These are phyloP conservation scores for Blastobotrys malaysiensis DNA, from an alignment of 1,139 yeast species.

Conservation along the genomic window DNA sequence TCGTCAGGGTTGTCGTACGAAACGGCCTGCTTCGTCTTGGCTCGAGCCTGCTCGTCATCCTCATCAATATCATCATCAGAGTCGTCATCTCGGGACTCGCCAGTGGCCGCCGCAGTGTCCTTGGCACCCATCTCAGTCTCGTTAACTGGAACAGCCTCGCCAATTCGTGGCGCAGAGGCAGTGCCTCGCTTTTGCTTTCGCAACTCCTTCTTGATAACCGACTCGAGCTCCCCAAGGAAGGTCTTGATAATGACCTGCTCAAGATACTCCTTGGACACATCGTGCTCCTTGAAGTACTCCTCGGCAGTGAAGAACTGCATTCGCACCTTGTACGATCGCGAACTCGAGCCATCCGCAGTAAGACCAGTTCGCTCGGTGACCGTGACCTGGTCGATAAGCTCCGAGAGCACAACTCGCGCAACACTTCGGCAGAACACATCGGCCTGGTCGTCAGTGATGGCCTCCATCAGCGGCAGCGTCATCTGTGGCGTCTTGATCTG, in stretches of 20 bases:
- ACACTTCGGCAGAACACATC: conserved; percentile 91
- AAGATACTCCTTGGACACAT: conserved; percentile 72
- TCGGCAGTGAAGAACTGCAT: conserved; percentile 68
- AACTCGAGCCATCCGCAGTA: conserved; percentile 44
- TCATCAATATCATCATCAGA: conserved; percentile 51
- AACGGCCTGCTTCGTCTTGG: conserved; percentile 74
- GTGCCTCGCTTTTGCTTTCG: conserved; percentile 56
- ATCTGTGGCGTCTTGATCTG: conserved; percentile 96
- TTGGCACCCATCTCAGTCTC: conserved; percentile 26
- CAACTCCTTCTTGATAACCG: conserved; percentile 70
- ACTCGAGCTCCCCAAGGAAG: conserved; percentile 68
- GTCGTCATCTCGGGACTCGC: conserved; percentile 24
- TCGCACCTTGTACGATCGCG: conserved; percentile 71
- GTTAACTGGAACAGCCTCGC: conserved; percentile 48
- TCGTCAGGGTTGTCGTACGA: conserved; percentile 95
- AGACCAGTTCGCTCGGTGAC: conserved; percentile 81
- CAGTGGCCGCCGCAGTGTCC: conserved; percentile 29
- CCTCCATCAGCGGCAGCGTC: conserved; percentile 79
- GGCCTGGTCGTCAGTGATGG: conserved; percentile 80
- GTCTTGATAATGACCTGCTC: conserved; percentile 59
- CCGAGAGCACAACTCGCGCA: conserved; percentile 79
- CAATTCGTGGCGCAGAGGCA: conserved; percentile 58
- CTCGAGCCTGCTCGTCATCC: conserved; percentile 58
- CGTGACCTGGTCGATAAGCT: conserved; percentile 75
- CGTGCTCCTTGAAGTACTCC: conserved; percentile 86